These are phyloP conservation scores for Eimeria mitis DNA, from an alignment of 169 alveolate genomes.

Conservation along the genomic window DNA sequence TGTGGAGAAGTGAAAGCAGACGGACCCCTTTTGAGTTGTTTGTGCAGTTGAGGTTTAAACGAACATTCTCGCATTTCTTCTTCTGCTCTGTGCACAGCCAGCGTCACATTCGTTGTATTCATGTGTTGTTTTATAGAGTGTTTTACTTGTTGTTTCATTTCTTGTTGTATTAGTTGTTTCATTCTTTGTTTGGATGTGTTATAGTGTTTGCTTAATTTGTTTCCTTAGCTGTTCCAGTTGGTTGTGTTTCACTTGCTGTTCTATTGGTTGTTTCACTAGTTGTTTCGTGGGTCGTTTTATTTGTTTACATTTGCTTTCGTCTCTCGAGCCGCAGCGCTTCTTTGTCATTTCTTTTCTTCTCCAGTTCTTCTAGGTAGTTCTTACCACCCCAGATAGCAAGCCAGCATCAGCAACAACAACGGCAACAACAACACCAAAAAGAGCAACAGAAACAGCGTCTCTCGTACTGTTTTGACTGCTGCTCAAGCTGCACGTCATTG, in stretches of 20 bases:
- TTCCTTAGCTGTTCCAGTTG: neutral
- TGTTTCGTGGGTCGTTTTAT: neutral
- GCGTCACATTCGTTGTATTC: neutral
- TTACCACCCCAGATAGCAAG: neutral
- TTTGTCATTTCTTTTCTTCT: conserved; percentile 24
- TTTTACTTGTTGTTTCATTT: neutral
- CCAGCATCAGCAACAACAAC: neutral
- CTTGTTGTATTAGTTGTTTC: no score
- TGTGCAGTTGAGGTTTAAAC: conserved; percentile 14
- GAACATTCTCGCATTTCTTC: conserved; percentile 55
- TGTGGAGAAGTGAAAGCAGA: neutral
- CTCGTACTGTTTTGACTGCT: neutral
- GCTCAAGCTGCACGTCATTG: neutral
- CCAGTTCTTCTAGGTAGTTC: conserved; percentile 31
- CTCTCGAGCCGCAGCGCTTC: conserved; percentile 31
- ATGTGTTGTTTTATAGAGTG: neutral
- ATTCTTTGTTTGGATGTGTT: neutral
- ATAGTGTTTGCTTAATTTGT: neutral
- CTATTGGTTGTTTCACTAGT: neutral
- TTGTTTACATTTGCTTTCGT: neutral
- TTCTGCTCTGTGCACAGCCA: neutral
- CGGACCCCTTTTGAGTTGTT: neutral
- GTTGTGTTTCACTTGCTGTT: neutral
- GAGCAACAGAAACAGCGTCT: neutral
- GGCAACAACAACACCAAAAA: neutral